Evolutionary conservation across 2,329 filamentous ascomycete species (phyloP).

Genomic region (Albophoma yamanashiensis): DNA sequence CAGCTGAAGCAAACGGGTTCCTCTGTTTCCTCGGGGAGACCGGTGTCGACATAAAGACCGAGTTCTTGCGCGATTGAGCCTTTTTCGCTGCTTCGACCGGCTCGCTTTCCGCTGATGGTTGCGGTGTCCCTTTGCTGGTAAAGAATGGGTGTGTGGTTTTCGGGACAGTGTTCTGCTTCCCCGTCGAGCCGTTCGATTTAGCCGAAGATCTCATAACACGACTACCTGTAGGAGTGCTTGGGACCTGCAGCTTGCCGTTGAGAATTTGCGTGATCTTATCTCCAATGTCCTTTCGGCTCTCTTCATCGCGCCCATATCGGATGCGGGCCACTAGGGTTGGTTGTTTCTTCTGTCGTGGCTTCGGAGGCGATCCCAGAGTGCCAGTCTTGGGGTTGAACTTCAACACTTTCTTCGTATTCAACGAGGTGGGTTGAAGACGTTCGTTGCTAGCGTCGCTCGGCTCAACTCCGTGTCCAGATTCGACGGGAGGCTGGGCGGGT

Average conservation of each 20-base stretch:
- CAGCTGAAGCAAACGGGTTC: conserved; percentile 16
- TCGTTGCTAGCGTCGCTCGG: conserved; percentile 1
- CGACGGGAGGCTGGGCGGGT: not conserved
- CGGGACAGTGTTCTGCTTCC: conserved; percentile 10
- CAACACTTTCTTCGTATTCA: conserved; percentile 33
- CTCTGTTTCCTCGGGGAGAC: conserved; percentile 36
- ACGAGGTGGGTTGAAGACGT: conserved; percentile 1
- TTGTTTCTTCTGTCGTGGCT: conserved; percentile 29
- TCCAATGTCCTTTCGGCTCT: conserved; percentile 38
- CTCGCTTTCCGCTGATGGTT: conserved; percentile 8
- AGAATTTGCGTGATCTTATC: conserved; percentile 55
- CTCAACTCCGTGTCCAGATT: not conserved
- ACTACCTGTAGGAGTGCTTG: conserved; percentile 12
- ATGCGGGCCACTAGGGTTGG: conserved; percentile 40
- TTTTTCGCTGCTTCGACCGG: conserved; percentile 11
- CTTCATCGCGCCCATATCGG: conserved; percentile 44
- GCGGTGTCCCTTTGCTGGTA: conserved; percentile 19
- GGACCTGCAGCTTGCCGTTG: conserved; percentile 14
- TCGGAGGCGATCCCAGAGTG: conserved; percentile 51
- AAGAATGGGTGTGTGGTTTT: conserved; percentile 35
- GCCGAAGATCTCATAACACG: not conserved
- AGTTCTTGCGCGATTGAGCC: conserved; percentile 20
- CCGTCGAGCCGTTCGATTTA: not conserved
- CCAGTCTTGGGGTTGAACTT: conserved; percentile 49
- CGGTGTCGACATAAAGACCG: conserved; percentile 42